phyloP scores from a whole-genome alignment of 805 yeast genomes.

The Zygoascus ofunaensis region DNA sequence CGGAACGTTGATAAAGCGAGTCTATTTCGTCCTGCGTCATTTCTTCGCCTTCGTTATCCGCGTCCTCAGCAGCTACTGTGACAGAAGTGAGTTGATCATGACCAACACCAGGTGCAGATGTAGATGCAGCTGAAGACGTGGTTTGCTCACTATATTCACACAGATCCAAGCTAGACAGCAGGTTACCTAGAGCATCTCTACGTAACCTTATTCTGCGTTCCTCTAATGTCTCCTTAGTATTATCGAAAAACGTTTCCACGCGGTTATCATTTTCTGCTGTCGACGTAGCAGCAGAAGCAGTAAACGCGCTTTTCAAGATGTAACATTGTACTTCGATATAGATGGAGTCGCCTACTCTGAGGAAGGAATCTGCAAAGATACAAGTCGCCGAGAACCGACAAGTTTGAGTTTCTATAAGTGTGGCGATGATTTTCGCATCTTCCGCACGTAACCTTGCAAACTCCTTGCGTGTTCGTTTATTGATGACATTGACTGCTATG shows the following conservation, averaged over 20 bases:
- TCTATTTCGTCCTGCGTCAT: conserved; percentile 65
- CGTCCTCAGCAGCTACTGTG: conserved; percentile 5
- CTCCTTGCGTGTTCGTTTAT: conserved; percentile 36
- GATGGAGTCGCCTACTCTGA: conserved; percentile 72
- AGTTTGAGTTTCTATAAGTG: conserved; percentile 48
- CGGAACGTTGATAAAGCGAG: conserved; percentile 64
- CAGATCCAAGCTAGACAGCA: conserved; percentile 43
- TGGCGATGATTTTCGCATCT: conserved; percentile 54
- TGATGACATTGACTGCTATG: conserved; percentile 26
- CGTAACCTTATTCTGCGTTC: conserved; percentile 45
- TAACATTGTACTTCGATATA: conserved; percentile 60
- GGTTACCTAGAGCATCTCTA: conserved; percentile 44
- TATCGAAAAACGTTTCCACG: conserved; percentile 17
- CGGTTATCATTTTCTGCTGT: not conserved
- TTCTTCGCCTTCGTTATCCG: conserved; percentile 33
- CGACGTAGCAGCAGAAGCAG: not conserved
- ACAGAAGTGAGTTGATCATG: conserved; percentile 5
- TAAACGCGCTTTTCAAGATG: conserved; percentile 32
- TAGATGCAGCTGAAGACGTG: conserved; percentile 1
- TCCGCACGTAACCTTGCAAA: conserved; percentile 71
- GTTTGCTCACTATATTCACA: conserved; percentile 5
- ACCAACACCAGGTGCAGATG: not conserved
- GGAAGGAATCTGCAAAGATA: conserved; percentile 46
- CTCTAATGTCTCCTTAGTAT: conserved; percentile 40
- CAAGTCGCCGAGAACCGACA: conserved; percentile 50